phyloP scores from a whole-genome alignment of 2,329 filamentous ascomycete genomes.

The Exophiala spinifera region DNA sequence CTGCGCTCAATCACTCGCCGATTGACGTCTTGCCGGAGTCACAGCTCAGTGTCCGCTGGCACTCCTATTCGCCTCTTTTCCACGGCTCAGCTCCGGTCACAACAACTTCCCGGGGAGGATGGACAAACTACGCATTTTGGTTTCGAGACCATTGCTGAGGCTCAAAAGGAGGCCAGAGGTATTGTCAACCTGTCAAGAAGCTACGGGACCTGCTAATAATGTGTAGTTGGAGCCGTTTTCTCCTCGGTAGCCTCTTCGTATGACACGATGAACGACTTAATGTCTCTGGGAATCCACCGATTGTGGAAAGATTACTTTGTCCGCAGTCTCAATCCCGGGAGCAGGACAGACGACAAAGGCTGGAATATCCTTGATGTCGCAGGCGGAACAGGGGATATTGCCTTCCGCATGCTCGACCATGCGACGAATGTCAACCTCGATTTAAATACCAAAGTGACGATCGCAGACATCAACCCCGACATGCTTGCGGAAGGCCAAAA shows the following conservation, averaged over 20 bases:
- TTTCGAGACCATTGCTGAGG: conserved; percentile 78
- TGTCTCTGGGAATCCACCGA: conserved; percentile 95
- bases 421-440: conserved; percentile 77
- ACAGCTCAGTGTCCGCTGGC: neutral
- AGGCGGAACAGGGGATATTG: conserved; percentile 95
- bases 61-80: conserved; percentile 7
- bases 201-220: neutral
- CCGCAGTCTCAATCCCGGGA: conserved; percentile 80
- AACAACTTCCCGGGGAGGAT: conserved; percentile 32
- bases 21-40: neutral
- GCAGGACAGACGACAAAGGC: conserved; percentile 44
- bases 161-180: conserved; percentile 70
- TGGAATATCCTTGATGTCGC: conserved; percentile 90
- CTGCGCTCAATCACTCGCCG: conserved; percentile 8
- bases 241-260: conserved; percentile 92
- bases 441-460: conserved; percentile 75
- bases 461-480: conserved; percentile 91
- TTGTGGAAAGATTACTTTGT: conserved; percentile 99
- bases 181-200: conserved; percentile 16
- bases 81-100: conserved; percentile 6
- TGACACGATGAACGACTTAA: conserved; percentile 98
- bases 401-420: conserved; percentile 91
- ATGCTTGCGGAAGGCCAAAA: conserved; percentile 89
- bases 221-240: conserved; percentile 76
- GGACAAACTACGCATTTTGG: conserved; percentile 81